Conservation (phyloP, 1,284 basidiomycete species). For the Cutaneotrichosporon spelunceum region DNA sequence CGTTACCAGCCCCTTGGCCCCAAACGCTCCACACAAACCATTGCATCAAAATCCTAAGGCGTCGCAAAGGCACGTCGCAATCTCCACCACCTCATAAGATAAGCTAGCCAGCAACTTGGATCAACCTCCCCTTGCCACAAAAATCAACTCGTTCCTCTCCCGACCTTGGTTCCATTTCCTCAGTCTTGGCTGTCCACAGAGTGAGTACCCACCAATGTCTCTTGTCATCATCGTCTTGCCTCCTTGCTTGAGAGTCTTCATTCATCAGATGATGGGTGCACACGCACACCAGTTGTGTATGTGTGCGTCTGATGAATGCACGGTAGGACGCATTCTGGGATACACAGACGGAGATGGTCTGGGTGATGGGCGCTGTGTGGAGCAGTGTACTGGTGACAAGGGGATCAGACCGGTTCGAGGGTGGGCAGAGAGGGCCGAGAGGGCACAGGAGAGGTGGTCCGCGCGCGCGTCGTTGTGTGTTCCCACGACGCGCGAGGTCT, state of each 20-base stretch:
- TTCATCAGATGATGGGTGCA: no score
- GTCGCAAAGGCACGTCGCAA: background rate
- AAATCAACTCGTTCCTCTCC: background rate
- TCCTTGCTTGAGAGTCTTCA: background rate
- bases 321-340: no score
- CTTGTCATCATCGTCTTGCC: no score
- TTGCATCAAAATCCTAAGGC: background rate
- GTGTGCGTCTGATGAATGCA: no score
- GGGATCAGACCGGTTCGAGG: background rate
- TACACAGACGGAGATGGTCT: background rate
- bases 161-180: background rate
- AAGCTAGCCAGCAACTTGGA: background rate
- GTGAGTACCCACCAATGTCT: background rate
- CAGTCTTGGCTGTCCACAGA: background rate
- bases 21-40: background rate
- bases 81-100: background rate
- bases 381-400: background rate
- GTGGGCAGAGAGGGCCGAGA: background rate
- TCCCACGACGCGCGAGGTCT: slow-evolving; percentile 3
- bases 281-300: no score
- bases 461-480: background rate
- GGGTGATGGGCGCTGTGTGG: background rate
- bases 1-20: background rate
- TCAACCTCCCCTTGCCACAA: background rate
- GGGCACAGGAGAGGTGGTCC: background rate